phyloP scores from a whole-genome alignment of 805 yeast genomes.

The Starmera caribaea region DNA sequence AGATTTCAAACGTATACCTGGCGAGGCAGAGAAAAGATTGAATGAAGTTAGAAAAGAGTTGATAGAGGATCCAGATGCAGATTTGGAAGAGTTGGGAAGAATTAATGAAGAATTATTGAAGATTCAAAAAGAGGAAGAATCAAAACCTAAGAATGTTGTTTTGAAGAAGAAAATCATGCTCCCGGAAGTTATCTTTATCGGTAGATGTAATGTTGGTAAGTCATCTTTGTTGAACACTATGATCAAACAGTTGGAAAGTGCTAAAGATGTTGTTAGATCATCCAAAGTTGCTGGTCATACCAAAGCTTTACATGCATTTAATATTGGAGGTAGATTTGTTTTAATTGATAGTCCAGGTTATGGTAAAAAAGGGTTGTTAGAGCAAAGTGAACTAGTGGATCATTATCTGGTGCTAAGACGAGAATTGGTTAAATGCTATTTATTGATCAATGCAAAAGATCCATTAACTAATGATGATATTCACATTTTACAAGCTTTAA shows the following conservation, averaged over 20 bases:
- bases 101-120: slow-evolving; percentile 7
- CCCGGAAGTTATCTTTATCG: slow-evolving; percentile 72
- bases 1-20: slow-evolving; percentile 47
- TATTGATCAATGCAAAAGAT: slow-evolving; percentile 50
- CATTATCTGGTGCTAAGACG: slow-evolving; percentile 49
- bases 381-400: slow-evolving; percentile 63
- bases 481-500: slow-evolving; percentile 39
- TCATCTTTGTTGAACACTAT: slow-evolving; percentile 64
- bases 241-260: slow-evolving; percentile 27
- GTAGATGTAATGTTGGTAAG: slow-evolving; percentile 83
- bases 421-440: slow-evolving; percentile 45
- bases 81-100: slow-evolving; percentile 5
- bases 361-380: slow-evolving; percentile 55
- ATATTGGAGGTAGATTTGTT: slow-evolving; percentile 51
- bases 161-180: slow-evolving; percentile 18
- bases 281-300: slow-evolving; percentile 49
- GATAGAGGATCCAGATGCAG: slow-evolving; percentile 11
- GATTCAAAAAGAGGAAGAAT: slow-evolving; percentile 1
- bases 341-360: slow-evolving; percentile 88
- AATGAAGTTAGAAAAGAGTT: slow-evolving; percentile 5
- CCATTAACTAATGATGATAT: slow-evolving; percentile 55
- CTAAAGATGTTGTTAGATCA: slow-evolving; percentile 36
- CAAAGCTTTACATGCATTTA: slow-evolving; percentile 59
- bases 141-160: slow-evolving; percentile 3
- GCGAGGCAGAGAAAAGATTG: slow-evolving; percentile 27